Conservation (phyloP, 805 yeast genomes). For the Barnettozyma pratensis region DNA sequence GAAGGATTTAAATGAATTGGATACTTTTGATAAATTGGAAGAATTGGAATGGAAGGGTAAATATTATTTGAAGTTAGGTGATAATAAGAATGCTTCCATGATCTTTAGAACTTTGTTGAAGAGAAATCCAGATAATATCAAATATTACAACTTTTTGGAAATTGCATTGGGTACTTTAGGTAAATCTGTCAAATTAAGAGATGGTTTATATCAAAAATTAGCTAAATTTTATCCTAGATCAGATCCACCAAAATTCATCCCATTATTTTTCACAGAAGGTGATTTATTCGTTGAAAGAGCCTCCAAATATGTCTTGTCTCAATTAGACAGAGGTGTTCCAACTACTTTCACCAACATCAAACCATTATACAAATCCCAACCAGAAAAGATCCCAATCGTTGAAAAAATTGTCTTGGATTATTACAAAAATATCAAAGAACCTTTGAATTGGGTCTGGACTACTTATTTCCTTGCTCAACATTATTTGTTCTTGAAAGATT, state of each 20-base stretch:
- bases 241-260: conserved; percentile 75
- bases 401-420: conserved; percentile 51
- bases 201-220: conserved; percentile 60
- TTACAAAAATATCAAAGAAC: conserved; percentile 24
- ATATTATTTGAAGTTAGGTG: conserved; percentile 53
- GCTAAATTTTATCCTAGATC: conserved; percentile 72
- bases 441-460: conserved; percentile 55
- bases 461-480: conserved; percentile 77
- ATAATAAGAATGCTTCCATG: conserved; percentile 57
- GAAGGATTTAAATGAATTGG: conserved; percentile 54
- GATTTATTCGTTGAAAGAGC: conserved; percentile 45
- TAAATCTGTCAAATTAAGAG: conserved; percentile 43
- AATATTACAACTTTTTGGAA: conserved; percentile 66
- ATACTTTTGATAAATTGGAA: conserved; percentile 53
- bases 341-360: conserved; percentile 84
- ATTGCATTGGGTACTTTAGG: conserved; percentile 48
- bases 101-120: conserved; percentile 65
- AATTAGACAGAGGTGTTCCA: conserved; percentile 79
- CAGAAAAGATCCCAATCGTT: conserved; percentile 32
- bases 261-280: conserved; percentile 65
- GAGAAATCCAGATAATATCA: conserved; percentile 78
- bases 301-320: conserved; percentile 48
- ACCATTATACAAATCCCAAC: conserved; percentile 56
- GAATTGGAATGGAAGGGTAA: conserved; percentile 64
- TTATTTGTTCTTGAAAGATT: conserved; percentile 50